Conservation (phyloP, 495 filamentous ascomycete species). For the Glonium stellatum region DNA sequence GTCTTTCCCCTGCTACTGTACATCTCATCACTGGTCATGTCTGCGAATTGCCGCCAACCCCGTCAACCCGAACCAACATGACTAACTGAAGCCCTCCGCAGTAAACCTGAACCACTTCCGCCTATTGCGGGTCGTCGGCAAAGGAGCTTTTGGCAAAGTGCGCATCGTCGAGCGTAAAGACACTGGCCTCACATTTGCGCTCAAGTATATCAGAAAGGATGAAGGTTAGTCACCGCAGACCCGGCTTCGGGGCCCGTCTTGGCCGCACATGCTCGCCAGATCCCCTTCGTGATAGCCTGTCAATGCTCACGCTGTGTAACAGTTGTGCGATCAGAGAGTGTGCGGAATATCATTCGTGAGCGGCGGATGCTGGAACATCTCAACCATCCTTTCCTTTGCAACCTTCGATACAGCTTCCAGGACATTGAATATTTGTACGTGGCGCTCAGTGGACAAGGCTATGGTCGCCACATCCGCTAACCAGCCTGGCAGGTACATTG, state of each 20-base stretch:
- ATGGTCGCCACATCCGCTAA: not conserved
- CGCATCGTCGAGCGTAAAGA: conserved; percentile 97
- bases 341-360: conserved; percentile 95
- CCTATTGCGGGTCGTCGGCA: conserved; percentile 88
- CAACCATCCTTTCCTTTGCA: conserved; percentile 97
- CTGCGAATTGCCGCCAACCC: not conserved
- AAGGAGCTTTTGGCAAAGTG: conserved; percentile 97
- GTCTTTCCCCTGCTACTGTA: not conserved
- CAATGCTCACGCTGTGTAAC: conserved; percentile 29
- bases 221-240: conserved; percentile 58
- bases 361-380: conserved; percentile 95
- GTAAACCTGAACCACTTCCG: conserved; percentile 98
- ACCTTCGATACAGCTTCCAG: conserved; percentile 97
- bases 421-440: conserved; percentile 97
- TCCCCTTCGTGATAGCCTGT: not conserved
- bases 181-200: conserved; percentile 83
- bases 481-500: conserved; percentile 67
- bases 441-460: not conserved
- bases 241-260: not conserved
- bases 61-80: not conserved
- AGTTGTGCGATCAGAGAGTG: conserved; percentile 97
- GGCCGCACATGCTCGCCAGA: conserved; percentile 6
- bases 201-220: conserved; percentile 99
- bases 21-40: not conserved
- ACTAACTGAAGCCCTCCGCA: conserved; percentile 32